A percentile compares a stretch with the other conserved stretches of the same genome.
These are phyloP conservation scores for Mycena pura DNA, from an alignment of 768 basidiomycete genomes.

Conservation along the genomic window DNA sequence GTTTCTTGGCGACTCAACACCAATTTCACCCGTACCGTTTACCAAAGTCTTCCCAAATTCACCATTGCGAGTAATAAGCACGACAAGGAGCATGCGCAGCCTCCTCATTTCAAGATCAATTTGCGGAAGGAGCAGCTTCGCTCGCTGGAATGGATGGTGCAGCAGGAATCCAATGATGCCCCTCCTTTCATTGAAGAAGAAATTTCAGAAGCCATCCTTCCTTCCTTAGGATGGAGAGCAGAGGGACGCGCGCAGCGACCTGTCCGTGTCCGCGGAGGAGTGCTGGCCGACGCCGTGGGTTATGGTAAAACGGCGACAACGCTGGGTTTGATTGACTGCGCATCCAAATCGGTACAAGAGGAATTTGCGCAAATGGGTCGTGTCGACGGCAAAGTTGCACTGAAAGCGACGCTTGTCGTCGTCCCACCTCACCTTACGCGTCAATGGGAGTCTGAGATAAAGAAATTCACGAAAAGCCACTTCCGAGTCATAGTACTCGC, in stretches of 20 bases:
- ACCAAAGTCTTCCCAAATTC: conserved; percentile 67
- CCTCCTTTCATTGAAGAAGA: conserved; percentile 91
- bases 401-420: conserved; percentile 81
- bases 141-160: conserved; percentile 92
- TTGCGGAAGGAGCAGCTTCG: conserved; percentile 88
- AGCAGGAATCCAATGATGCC: conserved; percentile 69
- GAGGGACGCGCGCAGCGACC: conserved; percentile 87
- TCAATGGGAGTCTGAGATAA: conserved; percentile 89
- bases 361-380: conserved; percentile 61
- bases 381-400: conserved; percentile 71
- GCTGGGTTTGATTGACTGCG: conserved; percentile 84
- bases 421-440: conserved; percentile 90
- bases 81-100: conserved; percentile 76
- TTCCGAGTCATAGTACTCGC: conserved; percentile 73
- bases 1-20: conserved; percentile 87
- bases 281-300: conserved; percentile 94
- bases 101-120: conserved; percentile 75
- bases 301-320: conserved; percentile 98
- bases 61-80: conserved; percentile 74
- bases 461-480: conserved; percentile 74
- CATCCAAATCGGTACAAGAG: conserved; percentile 57
- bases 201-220: conserved; percentile 87
- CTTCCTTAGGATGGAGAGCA: conserved; percentile 91
- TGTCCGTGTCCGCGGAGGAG: conserved; percentile 82
- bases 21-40: conserved; percentile 71